Evolutionary conservation across 306 rosid species (phyloP), one percentile per base, ranked within the genome.

Genomic region (Begonia loranthoides): DNA sequence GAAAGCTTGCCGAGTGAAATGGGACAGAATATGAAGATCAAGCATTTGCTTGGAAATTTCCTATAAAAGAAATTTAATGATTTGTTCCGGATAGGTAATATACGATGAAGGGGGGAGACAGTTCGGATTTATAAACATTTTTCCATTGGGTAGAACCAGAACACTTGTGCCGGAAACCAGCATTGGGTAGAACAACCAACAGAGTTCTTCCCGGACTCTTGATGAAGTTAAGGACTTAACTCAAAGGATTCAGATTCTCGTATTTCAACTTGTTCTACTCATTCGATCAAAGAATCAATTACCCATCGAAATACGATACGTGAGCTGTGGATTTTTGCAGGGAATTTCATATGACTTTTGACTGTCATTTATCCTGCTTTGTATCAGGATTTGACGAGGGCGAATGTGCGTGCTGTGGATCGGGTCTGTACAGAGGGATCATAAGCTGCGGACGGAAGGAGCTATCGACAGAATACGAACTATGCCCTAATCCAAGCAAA

Each of bases 291-390:
- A 10, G 55, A 13, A 57, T 64, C 6, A 53, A 53, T 4, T 6
- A 69, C 39, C 93, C 84, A 65, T 65, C 64, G 44, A 79, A 71
- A 59, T 79, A 73, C 51, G 84, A 83, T 78, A 76, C 12, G 34
- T 21, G 1, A n/a, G n/a, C n/a, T 19, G 17, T 3, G 0, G n/a
- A 41, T 15, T 15, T 19, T 45, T 39, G 10, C 10, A 10, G 43
- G 10, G 43, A 39, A 39, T n/a, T n/a, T n/a, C n/a, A n/a, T n/a
- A n/a, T n/a, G 43, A 7, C 57, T 38, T 14, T 5, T 13, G 12
- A 3, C 12, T 44, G 9, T 57, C 44, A 10, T 46, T 9, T 49
- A 10, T 59, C 3, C 14, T 59, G 4, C 49, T 9, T 17, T 17
- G 4, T 0, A 16, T 15, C 8, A 72, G 78, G 67, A 10, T 67